A percentile compares a stretch with the other conserved stretches of the same genome.
These are phyloP conservation scores for Leishmania guyanensis DNA, from an alignment of 208 protist species.

Conservation along the genomic window DNA sequence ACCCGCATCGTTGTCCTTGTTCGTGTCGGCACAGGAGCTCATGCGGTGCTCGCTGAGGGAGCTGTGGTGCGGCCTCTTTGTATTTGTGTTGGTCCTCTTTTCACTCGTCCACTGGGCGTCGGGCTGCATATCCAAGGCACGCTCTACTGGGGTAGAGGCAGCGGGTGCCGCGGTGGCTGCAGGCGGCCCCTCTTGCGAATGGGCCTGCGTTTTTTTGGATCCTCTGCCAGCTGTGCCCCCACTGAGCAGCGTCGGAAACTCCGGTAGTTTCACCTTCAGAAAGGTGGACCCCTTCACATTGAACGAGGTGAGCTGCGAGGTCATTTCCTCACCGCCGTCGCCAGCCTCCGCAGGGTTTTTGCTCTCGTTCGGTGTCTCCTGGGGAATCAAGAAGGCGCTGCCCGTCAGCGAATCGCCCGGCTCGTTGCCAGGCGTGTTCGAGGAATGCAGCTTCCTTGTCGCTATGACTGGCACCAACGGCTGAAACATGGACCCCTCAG, in stretches of 20 bases:
- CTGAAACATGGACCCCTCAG: not conserved
- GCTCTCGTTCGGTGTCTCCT: constrained; percentile 7
- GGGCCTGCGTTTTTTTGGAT: not conserved
- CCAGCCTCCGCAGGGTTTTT: not conserved
- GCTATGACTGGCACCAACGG: not conserved
- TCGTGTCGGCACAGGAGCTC: not conserved
- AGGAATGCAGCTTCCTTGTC: not conserved
- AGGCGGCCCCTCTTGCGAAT: not conserved
- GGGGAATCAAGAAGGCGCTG: constrained; percentile 8
- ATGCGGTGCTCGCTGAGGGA: not conserved
- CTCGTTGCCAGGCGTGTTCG: not conserved
- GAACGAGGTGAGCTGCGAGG: constrained; percentile 15
- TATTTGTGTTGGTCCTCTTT: not conserved
- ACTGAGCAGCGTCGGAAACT: constrained; percentile 15
- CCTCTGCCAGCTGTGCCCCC: not conserved
- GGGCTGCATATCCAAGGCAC: not conserved
- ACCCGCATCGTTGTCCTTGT: not conserved
- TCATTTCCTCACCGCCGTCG: not conserved
- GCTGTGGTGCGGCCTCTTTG: no score
- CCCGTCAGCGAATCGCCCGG: constrained; percentile 9
- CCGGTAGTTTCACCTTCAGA: constrained; percentile 6
- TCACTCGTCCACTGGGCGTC: not conserved
- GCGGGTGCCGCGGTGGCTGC: not conserved
- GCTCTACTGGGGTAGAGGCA: not conserved
- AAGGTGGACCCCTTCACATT: not conserved